Base-by-base conservation (phyloP, 2,329 filamentous ascomycete species). In the Monilinia fructigena region DNA sequence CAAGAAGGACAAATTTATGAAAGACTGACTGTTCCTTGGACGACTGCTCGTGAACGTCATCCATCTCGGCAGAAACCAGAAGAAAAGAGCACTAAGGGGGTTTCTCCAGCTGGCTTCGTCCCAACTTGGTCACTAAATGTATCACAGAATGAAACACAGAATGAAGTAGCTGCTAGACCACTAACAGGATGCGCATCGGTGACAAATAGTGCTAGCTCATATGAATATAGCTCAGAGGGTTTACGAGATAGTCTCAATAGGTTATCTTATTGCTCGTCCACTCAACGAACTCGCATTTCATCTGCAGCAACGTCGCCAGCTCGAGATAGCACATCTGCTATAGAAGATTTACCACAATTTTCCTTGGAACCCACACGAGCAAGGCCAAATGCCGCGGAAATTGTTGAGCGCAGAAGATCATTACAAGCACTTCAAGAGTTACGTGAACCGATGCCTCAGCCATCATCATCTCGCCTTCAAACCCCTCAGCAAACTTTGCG, bases 221-320 rank as follows among this genome's bases (percentile, higher is more conserved):
- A 89, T 66, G 85, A 83, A 20, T 80, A 80, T 40, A 84, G 85
- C 62, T 77, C 88, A 7, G 85, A 89, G 18, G 83, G 75, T 63
- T 76, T 88, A 31, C 80, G 85, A 38, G 83, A 87, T 55, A 85
- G 81, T 73, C 79, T 80, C 1, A 82, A 86, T 68, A 82, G 86
- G 7, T 79, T 86, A 5, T 89, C 86, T 0, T 84, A 81, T 69
- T 79, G 86, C 50, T 89, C 86, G 2, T 86, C 85, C 6, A 83
- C 84, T 8, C 85, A 88, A 73, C 80, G 84, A 67, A 89, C 86
- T 3, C 77, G 85, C 35, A 73, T 87, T 10, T 88, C 86, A 2
- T 88, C 86, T 0, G 80, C 82, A 23, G 81, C 79, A 40, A 87
- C 85, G 0, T 88, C 86, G 0, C 83, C 85, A 2, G 79, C 83